These are phyloP conservation scores for Pyrenophora teres DNA, from an alignment of 2,329 filamentous ascomycete species.

Conservation along the genomic window DNA sequence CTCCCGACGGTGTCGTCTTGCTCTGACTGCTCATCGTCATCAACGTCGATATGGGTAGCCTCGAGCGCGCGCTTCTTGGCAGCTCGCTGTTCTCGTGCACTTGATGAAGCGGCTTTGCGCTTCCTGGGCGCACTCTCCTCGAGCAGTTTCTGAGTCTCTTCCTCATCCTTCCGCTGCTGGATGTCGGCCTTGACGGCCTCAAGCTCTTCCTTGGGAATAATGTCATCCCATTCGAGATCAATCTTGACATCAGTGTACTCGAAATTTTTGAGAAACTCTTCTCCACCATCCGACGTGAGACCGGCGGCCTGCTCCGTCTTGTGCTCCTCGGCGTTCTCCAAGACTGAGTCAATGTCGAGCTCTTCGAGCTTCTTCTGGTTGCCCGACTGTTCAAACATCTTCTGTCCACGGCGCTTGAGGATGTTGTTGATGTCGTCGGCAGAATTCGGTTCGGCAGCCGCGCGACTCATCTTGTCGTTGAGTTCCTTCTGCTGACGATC, in stretches of 20 bases:
- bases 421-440: constrained; percentile 96
- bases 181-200: constrained; percentile 89
- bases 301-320: constrained; percentile 95
- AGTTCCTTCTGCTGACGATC: constrained; percentile 89
- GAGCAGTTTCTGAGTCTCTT: constrained; percentile 79
- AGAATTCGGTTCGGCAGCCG: constrained; percentile 78
- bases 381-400: constrained; percentile 96
- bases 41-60: constrained; percentile 69
- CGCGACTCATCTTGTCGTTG: constrained; percentile 67
- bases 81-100: constrained; percentile 66
- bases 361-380: constrained; percentile 97
- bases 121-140: constrained; percentile 84
- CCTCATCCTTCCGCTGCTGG: constrained; percentile 79
- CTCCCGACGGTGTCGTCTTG: constrained; percentile 57
- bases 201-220: constrained; percentile 92
- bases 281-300: constrained; percentile 92
- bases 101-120: constrained; percentile 66
- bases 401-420: constrained; percentile 95
- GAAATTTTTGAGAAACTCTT: constrained; percentile 87
- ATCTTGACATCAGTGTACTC: constrained; percentile 98
- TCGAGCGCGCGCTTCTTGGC: constrained; percentile 71
- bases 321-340: constrained; percentile 95
- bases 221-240: constrained; percentile 95
- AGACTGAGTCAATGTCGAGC: constrained; percentile 94
- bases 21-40: constrained; percentile 56